Conservation (phyloP, 2,329 filamentous ascomycete species). For the Leptosphaerulina australis region DNA sequence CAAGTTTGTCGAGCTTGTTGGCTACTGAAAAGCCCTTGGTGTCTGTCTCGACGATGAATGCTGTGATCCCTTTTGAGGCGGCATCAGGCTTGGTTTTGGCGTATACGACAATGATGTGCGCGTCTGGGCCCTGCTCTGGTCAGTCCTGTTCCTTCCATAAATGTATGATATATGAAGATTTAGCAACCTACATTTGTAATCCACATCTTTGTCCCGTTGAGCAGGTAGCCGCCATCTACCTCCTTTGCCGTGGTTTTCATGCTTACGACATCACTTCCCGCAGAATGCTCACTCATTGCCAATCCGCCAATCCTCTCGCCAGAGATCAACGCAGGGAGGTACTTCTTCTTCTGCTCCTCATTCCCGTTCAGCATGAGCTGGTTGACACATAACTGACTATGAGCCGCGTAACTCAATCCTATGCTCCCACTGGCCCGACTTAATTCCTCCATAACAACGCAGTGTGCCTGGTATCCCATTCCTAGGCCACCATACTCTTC, state of each 20-base stretch:
- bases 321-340: slow-evolving; percentile 79
- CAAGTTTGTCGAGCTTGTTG: slow-evolving; percentile 94
- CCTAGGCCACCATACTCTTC: slow-evolving; percentile 87
- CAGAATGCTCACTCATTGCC: slow-evolving; percentile 92
- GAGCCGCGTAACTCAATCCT: slow-evolving; percentile 90
- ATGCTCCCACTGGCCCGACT: slow-evolving; percentile 84
- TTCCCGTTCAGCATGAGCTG: slow-evolving; percentile 91
- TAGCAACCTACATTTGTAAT: slow-evolving; percentile 81
- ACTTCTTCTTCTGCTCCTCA: slow-evolving; percentile 76
- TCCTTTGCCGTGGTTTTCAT: slow-evolving; percentile 87
- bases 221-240: slow-evolving; percentile 81
- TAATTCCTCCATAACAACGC: slow-evolving; percentile 92
- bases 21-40: slow-evolving; percentile 80
- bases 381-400: slow-evolving; percentile 95
- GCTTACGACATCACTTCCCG: slow-evolving; percentile 91
- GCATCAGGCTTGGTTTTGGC: slow-evolving; percentile 86
- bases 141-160: neutral
- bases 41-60: slow-evolving; percentile 81
- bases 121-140: slow-evolving; percentile 73
- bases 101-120: slow-evolving; percentile 93
- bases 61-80: slow-evolving; percentile 89
- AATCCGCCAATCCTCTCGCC: slow-evolving; percentile 84
- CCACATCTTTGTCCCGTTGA: slow-evolving; percentile 98
- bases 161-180: neutral
- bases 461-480: slow-evolving; percentile 97